phyloP scores from a whole-genome alignment of 345 rosid genomes.

The Salix dunnii region DNA sequence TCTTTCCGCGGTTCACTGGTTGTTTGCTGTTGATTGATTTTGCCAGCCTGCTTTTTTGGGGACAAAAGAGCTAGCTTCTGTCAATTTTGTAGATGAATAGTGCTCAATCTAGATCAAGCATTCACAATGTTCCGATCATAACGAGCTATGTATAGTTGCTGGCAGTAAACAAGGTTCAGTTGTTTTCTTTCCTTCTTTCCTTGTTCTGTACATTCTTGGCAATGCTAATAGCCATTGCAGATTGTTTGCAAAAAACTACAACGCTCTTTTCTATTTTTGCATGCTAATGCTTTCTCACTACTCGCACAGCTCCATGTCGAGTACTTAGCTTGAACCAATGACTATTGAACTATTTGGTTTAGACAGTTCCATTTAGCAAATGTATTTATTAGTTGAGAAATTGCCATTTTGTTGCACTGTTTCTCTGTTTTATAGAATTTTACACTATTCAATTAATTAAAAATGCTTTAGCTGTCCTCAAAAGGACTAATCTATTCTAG shows the following conservation, averaged over 20 bases:
- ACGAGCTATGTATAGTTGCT: constrained; percentile 65
- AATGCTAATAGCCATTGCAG: background rate
- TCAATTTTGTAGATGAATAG: constrained; percentile 89
- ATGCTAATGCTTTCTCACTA: background rate
- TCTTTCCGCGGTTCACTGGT: background rate
- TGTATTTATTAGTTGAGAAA: background rate
- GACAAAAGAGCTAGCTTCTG: constrained; percentile 57
- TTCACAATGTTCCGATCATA: constrained; percentile 91
- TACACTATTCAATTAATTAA: background rate
- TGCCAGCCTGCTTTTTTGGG: constrained; percentile 59
- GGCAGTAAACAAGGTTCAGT: constrained; percentile 74
- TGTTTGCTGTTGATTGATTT: constrained; percentile 20
- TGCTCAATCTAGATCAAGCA: constrained; percentile 71
- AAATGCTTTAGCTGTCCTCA: background rate
- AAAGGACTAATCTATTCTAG: background rate
- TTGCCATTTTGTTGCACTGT: background rate
- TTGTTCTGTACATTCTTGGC: background rate
- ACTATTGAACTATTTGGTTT: background rate
- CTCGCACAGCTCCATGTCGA: background rate
- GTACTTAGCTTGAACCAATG: background rate
- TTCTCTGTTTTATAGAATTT: background rate
- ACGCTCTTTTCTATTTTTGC: background rate
- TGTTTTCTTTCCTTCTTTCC: background rate
- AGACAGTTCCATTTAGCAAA: background rate
- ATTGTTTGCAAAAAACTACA: background rate